Conservation (phyloP, 495 filamentous ascomycete species). For the Penicillium nucicola region DNA sequence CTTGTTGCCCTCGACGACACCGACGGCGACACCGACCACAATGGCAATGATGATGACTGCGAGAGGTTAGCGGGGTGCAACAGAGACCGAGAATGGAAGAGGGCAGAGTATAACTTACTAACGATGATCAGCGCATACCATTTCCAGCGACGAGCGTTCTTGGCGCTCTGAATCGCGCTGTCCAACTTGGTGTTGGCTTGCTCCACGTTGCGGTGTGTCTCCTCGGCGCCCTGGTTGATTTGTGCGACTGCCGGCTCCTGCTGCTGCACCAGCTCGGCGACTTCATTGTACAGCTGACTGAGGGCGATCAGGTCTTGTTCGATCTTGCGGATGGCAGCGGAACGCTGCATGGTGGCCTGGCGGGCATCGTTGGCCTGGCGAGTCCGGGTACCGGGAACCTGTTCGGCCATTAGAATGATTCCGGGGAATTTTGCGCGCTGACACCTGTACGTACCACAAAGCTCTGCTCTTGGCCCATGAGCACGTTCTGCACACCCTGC, state of each 20-base stretch:
- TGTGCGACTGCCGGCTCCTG: conserved; percentile 73
- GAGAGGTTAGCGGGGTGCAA: conserved; percentile 1
- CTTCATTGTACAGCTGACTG: conserved; percentile 76
- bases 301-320: conserved; percentile 84
- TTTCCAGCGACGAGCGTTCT: conserved; percentile 86
- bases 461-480: conserved; percentile 70
- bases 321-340: conserved; percentile 87
- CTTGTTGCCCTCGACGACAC: conserved; percentile 40
- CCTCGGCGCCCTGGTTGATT: conserved; percentile 79
- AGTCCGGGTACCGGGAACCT: conserved; percentile 66
- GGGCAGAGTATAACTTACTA: conserved; percentile 53
- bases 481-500: conserved; percentile 68
- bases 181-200: conserved; percentile 79
- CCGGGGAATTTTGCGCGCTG: background rate
- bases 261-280: conserved; percentile 76
- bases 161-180: conserved; percentile 74
- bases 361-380: conserved; percentile 77
- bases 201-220: conserved; percentile 71
- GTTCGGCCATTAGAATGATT: conserved; percentile 24
- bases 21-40: conserved; percentile 48
- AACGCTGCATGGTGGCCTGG: conserved; percentile 74
- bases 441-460: conserved; percentile 45
- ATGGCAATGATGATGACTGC: conserved; percentile 50
- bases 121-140: conserved; percentile 89
- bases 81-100: background rate